Conservation (phyloP, 768 basidiomycete genomes). For the Infundibulicybe gibba region DNA sequence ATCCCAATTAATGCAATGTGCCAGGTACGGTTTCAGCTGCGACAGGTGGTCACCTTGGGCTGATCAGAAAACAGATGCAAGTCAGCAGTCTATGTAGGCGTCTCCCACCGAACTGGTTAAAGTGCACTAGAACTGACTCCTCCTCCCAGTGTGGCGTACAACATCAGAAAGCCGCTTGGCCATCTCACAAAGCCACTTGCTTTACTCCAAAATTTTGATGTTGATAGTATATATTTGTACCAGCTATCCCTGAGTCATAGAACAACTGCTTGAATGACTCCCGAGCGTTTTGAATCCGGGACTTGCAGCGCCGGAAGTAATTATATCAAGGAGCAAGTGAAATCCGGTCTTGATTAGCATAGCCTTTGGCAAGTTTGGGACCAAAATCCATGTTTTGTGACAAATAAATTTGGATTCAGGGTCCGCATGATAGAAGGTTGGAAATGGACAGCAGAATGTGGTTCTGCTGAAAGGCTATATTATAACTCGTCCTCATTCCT, state of each 20-base stretch:
- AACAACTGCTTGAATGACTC: too few relatives aligned
- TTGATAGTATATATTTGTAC: neutral
- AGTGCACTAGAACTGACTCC: too few relatives aligned
- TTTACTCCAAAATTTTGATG: conserved; percentile 27
- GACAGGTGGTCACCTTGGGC: neutral
- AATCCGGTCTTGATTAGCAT: too few relatives aligned
- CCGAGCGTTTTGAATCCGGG: too few relatives aligned
- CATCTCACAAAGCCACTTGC: conserved; percentile 28
- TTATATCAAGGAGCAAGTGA: too few relatives aligned
- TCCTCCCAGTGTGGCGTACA: conserved; percentile 23
- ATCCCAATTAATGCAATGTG: conserved; percentile 29
- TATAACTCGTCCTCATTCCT: neutral
- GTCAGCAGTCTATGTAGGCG: conserved; percentile 36
- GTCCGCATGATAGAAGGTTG: too few relatives aligned
- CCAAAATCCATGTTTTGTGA: too few relatives aligned
- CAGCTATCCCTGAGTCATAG: too few relatives aligned
- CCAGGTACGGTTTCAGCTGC: conserved; percentile 21
- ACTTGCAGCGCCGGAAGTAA: too few relatives aligned
- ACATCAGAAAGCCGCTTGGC: conserved; percentile 36
- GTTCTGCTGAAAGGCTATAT: neutral
- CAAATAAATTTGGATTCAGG: too few relatives aligned
- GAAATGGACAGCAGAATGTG: neutral
- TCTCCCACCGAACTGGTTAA: neutral
- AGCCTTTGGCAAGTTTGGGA: too few relatives aligned
- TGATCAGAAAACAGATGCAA: conserved; percentile 28